A percentile compares a stretch with the other conserved stretches of the same genome.
These are phyloP conservation scores for Rhizophagus prolifer DNA, from an alignment of 192 early-diverging fungal genomes.

Conservation along the genomic window DNA sequence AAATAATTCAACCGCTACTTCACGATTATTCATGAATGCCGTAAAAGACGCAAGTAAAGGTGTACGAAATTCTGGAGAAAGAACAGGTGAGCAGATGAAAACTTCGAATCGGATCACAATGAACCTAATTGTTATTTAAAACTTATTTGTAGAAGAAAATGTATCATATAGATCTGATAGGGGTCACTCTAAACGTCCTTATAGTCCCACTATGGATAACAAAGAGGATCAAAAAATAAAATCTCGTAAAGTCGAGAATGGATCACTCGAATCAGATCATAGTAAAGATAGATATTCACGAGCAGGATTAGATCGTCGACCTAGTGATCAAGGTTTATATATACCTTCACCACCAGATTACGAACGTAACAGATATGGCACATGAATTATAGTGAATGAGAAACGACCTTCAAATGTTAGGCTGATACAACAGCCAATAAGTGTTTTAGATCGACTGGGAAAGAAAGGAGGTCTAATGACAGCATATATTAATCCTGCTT, in stretches of 20 bases:
- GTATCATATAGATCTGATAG: not conserved
- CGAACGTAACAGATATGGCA: constrained; percentile 9
- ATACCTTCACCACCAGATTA: not conserved
- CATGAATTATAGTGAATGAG: constrained; percentile 18
- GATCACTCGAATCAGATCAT: constrained; percentile 9
- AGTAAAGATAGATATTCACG: not conserved
- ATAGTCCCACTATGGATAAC: constrained; percentile 16
- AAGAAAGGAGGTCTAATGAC: constrained; percentile 28
- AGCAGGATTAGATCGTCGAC: not conserved
- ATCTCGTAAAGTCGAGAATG: constrained; percentile 25
- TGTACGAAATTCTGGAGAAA: not conserved
- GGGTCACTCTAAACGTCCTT: constrained; percentile 16
- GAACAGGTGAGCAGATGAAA: not conserved
- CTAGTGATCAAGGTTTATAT: constrained; percentile 10
- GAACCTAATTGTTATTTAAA: not conserved
- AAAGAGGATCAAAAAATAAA: constrained; percentile 24
- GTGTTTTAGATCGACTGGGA: constrained; percentile 28
- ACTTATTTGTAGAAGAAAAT: constrained; percentile 11
- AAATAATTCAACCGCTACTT: not conserved
- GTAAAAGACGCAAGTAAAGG: constrained; percentile 31
- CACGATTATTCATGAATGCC: constrained; percentile 27
- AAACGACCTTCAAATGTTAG: not conserved
- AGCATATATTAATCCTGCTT: constrained; percentile 31
- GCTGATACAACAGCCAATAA: constrained; percentile 4
- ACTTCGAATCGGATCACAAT: not conserved